Conservation (phyloP, 176 grass and related monocot genomes). For the Thinopyrum elongatum region DNA sequence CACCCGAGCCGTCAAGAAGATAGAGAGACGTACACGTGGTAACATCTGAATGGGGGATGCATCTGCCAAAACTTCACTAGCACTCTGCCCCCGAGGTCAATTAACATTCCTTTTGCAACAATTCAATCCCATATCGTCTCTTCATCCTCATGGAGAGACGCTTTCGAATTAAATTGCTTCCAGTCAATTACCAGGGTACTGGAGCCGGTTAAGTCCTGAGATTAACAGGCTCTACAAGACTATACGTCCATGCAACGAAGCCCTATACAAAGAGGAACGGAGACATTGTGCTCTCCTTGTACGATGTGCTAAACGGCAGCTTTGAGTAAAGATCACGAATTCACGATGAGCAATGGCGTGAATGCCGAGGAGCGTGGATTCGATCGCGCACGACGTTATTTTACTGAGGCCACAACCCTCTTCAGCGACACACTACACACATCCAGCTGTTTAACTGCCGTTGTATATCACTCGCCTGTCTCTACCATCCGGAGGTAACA, state of each 20-base stretch:
- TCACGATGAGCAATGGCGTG: background rate
- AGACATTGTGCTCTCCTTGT: no score
- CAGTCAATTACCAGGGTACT: no score
- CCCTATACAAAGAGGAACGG: no score
- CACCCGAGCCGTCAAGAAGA: background rate
- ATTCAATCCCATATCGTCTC: background rate
- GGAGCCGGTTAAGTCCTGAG: background rate
- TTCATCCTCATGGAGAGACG: background rate
- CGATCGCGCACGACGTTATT: background rate
- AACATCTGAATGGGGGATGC: slow-evolving; percentile 1
- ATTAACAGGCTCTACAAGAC: background rate
- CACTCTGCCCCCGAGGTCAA: background rate
- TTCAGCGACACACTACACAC: background rate
- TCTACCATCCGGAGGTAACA: background rate
- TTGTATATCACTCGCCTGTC: background rate
- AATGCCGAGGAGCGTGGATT: background rate
- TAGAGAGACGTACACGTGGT: no score
- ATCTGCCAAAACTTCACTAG: slow-evolving; percentile 15
- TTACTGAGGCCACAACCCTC: background rate
- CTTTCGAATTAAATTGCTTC: no score
- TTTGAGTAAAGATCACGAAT: background rate
- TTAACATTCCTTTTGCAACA: slow-evolving; percentile 17
- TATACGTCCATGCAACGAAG: no score
- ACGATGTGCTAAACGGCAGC: no score
- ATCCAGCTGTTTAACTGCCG: background rate